phyloP scores from a whole-genome alignment of 495 filamentous ascomycete species.

The Cercophora scortea region DNA sequence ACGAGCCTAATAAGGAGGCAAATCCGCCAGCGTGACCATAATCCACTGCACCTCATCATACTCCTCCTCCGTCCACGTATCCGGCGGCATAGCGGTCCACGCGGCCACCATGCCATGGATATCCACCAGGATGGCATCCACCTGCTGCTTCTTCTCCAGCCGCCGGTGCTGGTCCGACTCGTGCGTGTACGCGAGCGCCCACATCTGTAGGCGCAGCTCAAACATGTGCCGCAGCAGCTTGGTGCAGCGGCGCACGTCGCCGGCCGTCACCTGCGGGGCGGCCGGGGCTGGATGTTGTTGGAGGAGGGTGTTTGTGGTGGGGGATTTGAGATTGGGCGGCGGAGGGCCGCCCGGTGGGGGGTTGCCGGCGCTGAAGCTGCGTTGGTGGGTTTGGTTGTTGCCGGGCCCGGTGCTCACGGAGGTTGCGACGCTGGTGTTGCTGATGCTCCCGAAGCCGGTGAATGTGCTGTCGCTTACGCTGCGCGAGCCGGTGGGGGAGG shows the following conservation, averaged over 20 bases:
- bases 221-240: slow-evolving; percentile 7
- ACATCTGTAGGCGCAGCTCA: slow-evolving; percentile 8
- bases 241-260: slow-evolving; percentile 12
- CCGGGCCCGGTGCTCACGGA: not conserved
- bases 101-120: slow-evolving; percentile 6
- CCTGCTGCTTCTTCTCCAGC: slow-evolving; percentile 1
- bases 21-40: slow-evolving; percentile 2
- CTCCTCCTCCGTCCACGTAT: slow-evolving; percentile 10
- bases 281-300: too few species aligned
- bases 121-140: slow-evolving; percentile 4
- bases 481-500: too few species aligned
- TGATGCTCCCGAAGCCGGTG: not conserved
- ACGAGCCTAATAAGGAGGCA: not conserved
- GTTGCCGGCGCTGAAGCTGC: too few species aligned
- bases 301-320: not conserved
- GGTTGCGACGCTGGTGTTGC: not conserved
- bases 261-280: slow-evolving; percentile 2
- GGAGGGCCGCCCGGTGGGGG: not conserved
- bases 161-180: not conserved
- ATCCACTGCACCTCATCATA: slow-evolving; percentile 7
- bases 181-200: slow-evolving; percentile 6
- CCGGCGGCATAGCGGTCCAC: slow-evolving; percentile 1
- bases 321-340: not conserved
- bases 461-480: too few species aligned
- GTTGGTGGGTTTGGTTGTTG: not conserved